A percentile compares a stretch with the other conserved stretches of the same genome.
phyloP scores from a whole-genome alignment of 1,139 yeast species.

The Groenewaldozyma sp. region DNA sequence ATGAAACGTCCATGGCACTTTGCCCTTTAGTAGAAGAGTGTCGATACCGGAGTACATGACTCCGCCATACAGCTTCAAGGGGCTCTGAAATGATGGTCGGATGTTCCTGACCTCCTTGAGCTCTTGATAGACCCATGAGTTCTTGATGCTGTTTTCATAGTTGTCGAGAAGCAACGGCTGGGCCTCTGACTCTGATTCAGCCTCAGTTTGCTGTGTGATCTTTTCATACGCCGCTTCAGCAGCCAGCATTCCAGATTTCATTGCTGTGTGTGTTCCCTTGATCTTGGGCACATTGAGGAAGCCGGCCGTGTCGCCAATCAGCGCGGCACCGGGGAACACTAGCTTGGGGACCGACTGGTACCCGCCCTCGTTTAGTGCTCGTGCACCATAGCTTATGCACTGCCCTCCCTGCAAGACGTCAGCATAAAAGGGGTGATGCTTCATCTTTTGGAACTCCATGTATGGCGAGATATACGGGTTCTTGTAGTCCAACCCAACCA shows the following conservation, averaged over 20 bases:
- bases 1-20: slow-evolving; percentile 78
- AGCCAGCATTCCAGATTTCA: slow-evolving; percentile 89
- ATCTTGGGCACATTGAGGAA: slow-evolving; percentile 94
- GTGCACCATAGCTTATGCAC: slow-evolving; percentile 88
- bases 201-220: slow-evolving; percentile 36
- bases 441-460: slow-evolving; percentile 91
- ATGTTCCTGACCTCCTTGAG: slow-evolving; percentile 75
- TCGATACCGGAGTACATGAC: slow-evolving; percentile 77
- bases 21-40: slow-evolving; percentile 66
- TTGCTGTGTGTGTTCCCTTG: slow-evolving; percentile 97
- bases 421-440: slow-evolving; percentile 80
- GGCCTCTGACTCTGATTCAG: slow-evolving; percentile 37
- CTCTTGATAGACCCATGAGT: slow-evolving; percentile 84
- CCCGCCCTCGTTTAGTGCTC: slow-evolving; percentile 96
- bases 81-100: slow-evolving; percentile 77
- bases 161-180: slow-evolving; percentile 40
- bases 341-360: slow-evolving; percentile 82
- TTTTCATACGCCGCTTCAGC: slow-evolving; percentile 73
- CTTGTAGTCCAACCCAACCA: slow-evolving; percentile 83
- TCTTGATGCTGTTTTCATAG: slow-evolving; percentile 55
- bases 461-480: slow-evolving; percentile 94
- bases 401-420: slow-evolving; percentile 75
- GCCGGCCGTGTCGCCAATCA: slow-evolving; percentile 94
- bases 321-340: slow-evolving; percentile 88
- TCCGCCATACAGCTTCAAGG: slow-evolving; percentile 70